Conservation (phyloP, 1,284 basidiomycete genomes). For the Microbotryum intermedium region DNA sequence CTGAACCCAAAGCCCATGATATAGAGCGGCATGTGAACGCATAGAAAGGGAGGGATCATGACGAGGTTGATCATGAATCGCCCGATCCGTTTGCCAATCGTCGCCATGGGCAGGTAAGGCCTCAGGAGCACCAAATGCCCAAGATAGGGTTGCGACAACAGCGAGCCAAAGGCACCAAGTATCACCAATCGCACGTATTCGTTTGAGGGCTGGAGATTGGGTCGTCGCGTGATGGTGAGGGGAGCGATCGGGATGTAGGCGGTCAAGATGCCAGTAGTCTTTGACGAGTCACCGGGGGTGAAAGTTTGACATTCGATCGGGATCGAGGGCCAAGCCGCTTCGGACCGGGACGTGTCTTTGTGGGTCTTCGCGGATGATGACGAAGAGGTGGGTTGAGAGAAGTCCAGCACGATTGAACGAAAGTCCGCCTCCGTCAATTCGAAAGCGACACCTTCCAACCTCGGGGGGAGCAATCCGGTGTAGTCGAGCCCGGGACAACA, state of each 20-base stretch:
- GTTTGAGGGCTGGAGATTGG: neutral
- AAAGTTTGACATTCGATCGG: neutral
- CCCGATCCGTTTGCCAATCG: neutral
- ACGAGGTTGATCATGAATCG: neutral
- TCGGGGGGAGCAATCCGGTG: constrained; percentile 8
- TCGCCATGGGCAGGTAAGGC: constrained; percentile 7
- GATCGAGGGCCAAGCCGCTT: neutral
- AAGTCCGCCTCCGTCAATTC: neutral
- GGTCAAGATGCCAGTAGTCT: neutral
- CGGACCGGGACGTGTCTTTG: neutral
- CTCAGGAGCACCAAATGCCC: constrained; percentile 13
- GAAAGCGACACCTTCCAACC: constrained; percentile 21
- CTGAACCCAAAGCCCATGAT: neutral
- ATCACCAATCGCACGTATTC: constrained; percentile 15
- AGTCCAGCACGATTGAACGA: neutral
- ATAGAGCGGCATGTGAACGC: neutral
- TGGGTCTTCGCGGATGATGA: neutral
- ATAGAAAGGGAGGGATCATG: constrained; percentile 12
- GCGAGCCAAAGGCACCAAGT: constrained; percentile 19
- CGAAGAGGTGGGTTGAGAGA: neutral
- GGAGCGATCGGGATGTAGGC: constrained; percentile 1
- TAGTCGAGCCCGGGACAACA: constrained; percentile 10
- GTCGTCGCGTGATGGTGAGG: neutral
- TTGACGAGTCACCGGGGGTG: constrained; percentile 5
- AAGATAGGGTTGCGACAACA: constrained; percentile 17